Conservation (phyloP, 495 filamentous ascomycete species). For the Aspergillus incahuasiensis region DNA sequence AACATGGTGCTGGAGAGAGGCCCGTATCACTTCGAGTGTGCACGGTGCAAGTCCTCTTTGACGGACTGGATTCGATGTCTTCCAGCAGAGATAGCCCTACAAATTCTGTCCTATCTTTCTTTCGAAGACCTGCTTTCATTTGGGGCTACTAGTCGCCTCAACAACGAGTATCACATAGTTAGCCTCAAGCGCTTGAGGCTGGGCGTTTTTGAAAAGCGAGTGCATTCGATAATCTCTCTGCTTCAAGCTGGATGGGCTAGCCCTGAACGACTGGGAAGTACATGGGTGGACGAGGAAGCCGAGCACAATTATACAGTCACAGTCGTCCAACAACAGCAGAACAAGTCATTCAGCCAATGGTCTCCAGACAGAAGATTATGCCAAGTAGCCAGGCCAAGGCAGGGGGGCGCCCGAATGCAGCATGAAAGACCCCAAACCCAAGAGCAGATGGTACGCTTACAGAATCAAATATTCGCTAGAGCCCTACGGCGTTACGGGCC, state of each 20-base stretch:
- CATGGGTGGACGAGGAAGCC: not conserved
- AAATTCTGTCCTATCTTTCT: conserved; percentile 32
- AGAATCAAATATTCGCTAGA: conserved; percentile 24
- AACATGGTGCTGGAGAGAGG: not conserved
- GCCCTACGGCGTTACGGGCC: conserved; percentile 22
- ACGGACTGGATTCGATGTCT: conserved; percentile 19
- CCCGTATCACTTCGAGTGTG: not conserved
- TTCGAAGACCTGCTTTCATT: conserved; percentile 29
- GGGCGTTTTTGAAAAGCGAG: conserved; percentile 31
- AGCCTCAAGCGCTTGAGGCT: conserved; percentile 26
- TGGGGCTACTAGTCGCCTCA: conserved; percentile 29
- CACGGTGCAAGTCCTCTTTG: conserved; percentile 7
- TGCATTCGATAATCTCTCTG: conserved; percentile 28
- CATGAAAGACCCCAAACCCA: conserved; percentile 7
- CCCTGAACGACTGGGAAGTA: conserved; percentile 12
- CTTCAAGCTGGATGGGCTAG: conserved; percentile 28
- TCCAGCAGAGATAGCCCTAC: conserved; percentile 31
- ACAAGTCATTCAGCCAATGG: not conserved
- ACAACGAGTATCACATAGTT: conserved; percentile 25
- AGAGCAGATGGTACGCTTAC: conserved; percentile 21
- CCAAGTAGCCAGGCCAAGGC: not conserved
- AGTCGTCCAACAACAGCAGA: conserved; percentile 13
- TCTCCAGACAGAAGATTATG: not conserved
- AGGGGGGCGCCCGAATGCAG: not conserved
- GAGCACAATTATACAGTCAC: conserved; percentile 16